Conservation (phyloP, 2,329 filamentous ascomycete genomes). For the Phialocephala subalpina region DNA sequence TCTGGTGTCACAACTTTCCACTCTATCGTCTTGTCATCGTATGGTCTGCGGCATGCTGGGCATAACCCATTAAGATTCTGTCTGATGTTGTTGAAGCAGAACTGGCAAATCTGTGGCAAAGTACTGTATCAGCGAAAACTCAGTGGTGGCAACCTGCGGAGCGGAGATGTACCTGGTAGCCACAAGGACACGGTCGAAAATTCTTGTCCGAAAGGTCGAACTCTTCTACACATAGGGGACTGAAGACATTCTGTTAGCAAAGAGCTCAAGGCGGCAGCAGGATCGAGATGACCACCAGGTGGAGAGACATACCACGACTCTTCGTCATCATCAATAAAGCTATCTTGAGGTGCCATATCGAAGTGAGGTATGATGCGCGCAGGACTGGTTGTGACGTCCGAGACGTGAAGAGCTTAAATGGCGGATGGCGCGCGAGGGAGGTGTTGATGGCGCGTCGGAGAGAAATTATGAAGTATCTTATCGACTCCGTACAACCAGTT, state of each 20-base stretch:
- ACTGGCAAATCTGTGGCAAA: conserved; percentile 86
- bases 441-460: conserved; percentile 35
- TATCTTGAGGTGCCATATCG: conserved; percentile 72
- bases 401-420: conserved; percentile 19
- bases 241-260: conserved; percentile 51
- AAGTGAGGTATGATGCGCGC: conserved; percentile 19
- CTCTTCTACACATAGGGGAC: conserved; percentile 97
- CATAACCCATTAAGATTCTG: conserved; percentile 97
- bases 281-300: conserved; percentile 25
- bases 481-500: neutral
- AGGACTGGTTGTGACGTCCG: conserved; percentile 24
- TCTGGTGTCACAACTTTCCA: conserved; percentile 95
- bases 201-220: conserved; percentile 98
- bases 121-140: conserved; percentile 19
- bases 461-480: conserved; percentile 11
- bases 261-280: conserved; percentile 4
- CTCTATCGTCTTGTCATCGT: conserved; percentile 96
- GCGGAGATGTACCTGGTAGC: conserved; percentile 82
- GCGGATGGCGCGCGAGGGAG: conserved; percentile 24
- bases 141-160: neutral
- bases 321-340: conserved; percentile 76
- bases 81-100: conserved; percentile 99
- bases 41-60: conserved; percentile 94
- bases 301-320: conserved; percentile 66
- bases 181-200: conserved; percentile 95